Evolutionary conservation across 441 rosid genomes (phyloP), one percentile per base, ranked within the genome.

Genomic region (Croton setiger): DNA sequence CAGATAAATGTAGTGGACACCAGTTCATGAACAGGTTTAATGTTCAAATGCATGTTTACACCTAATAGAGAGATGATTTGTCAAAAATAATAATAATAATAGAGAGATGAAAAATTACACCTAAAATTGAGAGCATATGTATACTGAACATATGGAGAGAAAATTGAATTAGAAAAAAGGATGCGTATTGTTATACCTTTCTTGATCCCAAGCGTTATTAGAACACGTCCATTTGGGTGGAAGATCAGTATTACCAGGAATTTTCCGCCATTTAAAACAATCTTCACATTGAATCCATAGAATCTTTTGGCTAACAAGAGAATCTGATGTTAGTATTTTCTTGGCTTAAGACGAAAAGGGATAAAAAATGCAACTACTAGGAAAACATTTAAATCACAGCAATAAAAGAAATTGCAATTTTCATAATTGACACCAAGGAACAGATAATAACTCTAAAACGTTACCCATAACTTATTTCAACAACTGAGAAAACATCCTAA

Each of bases 251-350:
- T 74, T 76, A 62, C 75, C 80, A 58, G 90, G 96, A 74, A 90
- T 62, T 74, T 79, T 88, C 64, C 94, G 90, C 96, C 96, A 90
- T 80, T 90, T 90, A 17, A 36, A 81, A 71, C 96, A 90, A 68
- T 86, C 89, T 74, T 88, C 96, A 51, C 96, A 90, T 63, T 85
- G 94, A 77, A 70, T 85, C 96, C 96, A 90, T 67, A 85, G 96
- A 64, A 85, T 66, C 80, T 80, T 84, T 74, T 78, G 81, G 61
- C 96, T 90, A 85, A 66, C 67, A 72, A 63, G 74, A 67, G 39
- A 59, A 43, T 70, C 18, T 57, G 12, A 53, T 11, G 52, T 64
- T 47, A 49, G 52, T 39, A 68, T 44, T 52, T 33, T 52, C 7
- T 45, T 43, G 33, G 59, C 55, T 45, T 48, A 41, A 27, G 31